Evolutionary conservation across 345 rosid species (phyloP).

Genomic region (Barbarea vulgaris): DNA sequence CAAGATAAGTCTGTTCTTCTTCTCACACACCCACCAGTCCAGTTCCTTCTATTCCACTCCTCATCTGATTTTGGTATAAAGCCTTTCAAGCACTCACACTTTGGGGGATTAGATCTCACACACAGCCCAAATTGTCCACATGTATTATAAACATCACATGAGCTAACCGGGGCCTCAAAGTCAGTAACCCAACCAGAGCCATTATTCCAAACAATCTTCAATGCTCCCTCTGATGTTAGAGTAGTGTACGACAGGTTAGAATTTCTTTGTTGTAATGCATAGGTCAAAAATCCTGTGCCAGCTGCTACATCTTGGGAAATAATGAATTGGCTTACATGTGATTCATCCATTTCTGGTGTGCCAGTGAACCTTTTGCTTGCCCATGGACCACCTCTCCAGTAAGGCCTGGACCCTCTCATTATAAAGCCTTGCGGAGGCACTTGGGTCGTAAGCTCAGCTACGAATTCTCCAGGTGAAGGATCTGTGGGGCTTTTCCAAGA

Average conservation of each 20-base stretch:
- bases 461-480: conserved; percentile 40
- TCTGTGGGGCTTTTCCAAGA: conserved; percentile 36
- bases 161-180: conserved; percentile 30
- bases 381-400: conserved; percentile 44
- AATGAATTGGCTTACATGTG: conserved; percentile 30
- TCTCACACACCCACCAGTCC: conserved; percentile 39
- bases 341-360: conserved; percentile 37
- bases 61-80: conserved; percentile 41
- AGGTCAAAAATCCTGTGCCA: conserved; percentile 32
- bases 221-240: conserved; percentile 34
- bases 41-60: conserved; percentile 38
- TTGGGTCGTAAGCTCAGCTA: conserved; percentile 39
- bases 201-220: conserved; percentile 34
- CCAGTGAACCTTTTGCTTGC: conserved; percentile 37
- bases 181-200: conserved; percentile 38
- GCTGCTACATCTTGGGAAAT: conserved; percentile 36
- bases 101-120: conserved; percentile 31
- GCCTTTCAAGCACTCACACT: conserved; percentile 44
- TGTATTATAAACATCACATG: conserved; percentile 35
- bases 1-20: conserved; percentile 39
- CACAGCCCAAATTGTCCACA: conserved; percentile 39
- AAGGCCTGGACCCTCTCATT: conserved; percentile 34
- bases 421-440: conserved; percentile 38
- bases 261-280: conserved; percentile 28
- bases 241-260: conserved; percentile 31